Percentiles rank a stretch among this genome's conserved stretches.
These are phyloP conservation scores for Neopestalotiopsis clavispora DNA, from an alignment of 2,329 filamentous ascomycete species.

Conservation along the genomic window DNA sequence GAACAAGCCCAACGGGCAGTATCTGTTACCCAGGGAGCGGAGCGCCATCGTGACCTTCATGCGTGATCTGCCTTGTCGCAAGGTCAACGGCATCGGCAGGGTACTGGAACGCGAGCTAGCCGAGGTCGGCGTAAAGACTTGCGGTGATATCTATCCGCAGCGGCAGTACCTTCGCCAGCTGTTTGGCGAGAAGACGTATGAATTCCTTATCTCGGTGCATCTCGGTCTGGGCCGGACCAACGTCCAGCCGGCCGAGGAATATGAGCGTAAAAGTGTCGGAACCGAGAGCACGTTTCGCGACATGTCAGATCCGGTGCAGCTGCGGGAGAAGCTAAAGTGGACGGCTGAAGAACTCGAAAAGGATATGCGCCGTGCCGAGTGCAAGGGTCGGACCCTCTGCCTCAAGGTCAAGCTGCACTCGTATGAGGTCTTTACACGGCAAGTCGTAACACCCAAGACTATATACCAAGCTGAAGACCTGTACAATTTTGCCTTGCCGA, in stretches of 20 bases:
- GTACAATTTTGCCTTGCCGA: slow-evolving; percentile 80
- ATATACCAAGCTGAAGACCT: slow-evolving; percentile 79
- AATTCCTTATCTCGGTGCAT: slow-evolving; percentile 84
- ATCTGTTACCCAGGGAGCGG: slow-evolving; percentile 73
- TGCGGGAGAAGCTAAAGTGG: slow-evolving; percentile 78
- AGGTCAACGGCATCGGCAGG: slow-evolving; percentile 93
- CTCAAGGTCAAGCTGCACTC: slow-evolving; percentile 94
- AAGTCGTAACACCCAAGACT: slow-evolving; percentile 75
- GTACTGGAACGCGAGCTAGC: slow-evolving; percentile 91
- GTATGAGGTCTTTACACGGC: slow-evolving; percentile 87
- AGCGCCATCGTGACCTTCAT: slow-evolving; percentile 84
- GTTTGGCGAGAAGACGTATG: slow-evolving; percentile 90
- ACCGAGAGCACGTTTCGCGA: slow-evolving; percentile 92
- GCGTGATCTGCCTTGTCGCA: slow-evolving; percentile 79
- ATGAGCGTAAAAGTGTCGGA: slow-evolving; percentile 90
- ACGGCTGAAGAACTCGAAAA: slow-evolving; percentile 87
- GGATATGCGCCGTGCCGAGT: slow-evolving; percentile 78
- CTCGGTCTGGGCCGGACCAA: slow-evolving; percentile 85
- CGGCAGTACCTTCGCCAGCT: slow-evolving; percentile 75
- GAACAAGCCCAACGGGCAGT: slow-evolving; percentile 97
- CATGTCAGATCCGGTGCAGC: slow-evolving; percentile 68
- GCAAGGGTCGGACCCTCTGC: slow-evolving; percentile 88
- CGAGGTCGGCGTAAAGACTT: slow-evolving; percentile 85
- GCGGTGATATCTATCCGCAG: slow-evolving; percentile 82
- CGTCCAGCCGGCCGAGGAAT: slow-evolving; percentile 85